Evolutionary conservation across 2,329 filamentous ascomycete genomes (phyloP), one percentile per base, ranked within the genome.

Genomic region (Xylaria sp.): DNA sequence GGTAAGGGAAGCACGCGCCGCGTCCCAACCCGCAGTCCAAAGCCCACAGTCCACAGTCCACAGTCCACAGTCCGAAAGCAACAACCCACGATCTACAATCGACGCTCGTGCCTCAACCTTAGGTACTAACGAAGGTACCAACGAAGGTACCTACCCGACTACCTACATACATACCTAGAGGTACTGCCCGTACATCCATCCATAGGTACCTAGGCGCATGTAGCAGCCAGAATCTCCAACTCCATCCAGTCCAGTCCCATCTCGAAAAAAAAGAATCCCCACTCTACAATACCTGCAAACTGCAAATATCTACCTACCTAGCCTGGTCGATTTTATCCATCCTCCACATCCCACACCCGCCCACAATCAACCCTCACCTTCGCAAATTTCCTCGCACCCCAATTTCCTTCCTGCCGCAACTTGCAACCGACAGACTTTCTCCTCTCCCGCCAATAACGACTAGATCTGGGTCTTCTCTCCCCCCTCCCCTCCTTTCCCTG

Each of bases 1-100:
- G 18, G 48, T 56, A 50, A 59, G 50, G 44, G 47, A 56, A 59
- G 56, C 44, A 48, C 24, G 50, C 41, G 38, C 50, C 50, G 53
- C 44, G 44, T 56, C 22, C n/a, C n/a, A n/a, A n/a, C n/a, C n/a
- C n/a, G n/a, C n/a, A n/a, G n/a, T n/a, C n/a, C n/a, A n/a, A n/a
- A n/a, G n/a, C n/a, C n/a, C n/a, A n/a, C n/a, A n/a, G n/a, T n/a
- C n/a, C n/a, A n/a, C n/a, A n/a, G n/a, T n/a, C n/a, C n/a, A n/a
- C n/a, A n/a, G n/a, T n/a, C n/a, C n/a, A n/a, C n/a, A n/a, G n/a
- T n/a, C n/a, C n/a, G n/a, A n/a, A n/a, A n/a, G n/a, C n/a, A n/a
- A n/a, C n/a, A n/a, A n/a, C n/a, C n/a, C n/a, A n/a, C n/a, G n/a
- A n/a, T n/a, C n/a, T n/a, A n/a, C n/a, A n/a, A n/a, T n/a, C n/a